Evolutionary conservation across 805 yeast genomes (phyloP), one percentile per base, ranked within the genome.

Genomic region (Metschnikowia bowlesiae): DNA sequence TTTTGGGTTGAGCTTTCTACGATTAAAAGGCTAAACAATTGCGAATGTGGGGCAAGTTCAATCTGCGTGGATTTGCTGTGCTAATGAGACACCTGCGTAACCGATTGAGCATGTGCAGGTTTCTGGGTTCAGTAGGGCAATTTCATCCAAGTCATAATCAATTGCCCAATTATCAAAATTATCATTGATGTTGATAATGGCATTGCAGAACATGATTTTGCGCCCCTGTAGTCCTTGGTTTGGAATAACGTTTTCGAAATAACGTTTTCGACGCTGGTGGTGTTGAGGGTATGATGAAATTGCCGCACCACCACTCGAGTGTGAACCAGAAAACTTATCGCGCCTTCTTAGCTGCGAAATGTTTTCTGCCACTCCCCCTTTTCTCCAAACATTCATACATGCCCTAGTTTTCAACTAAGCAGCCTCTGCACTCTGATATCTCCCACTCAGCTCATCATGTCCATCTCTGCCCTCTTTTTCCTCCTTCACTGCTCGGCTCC

Each of bases 131-230:
- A 59, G 89, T 16, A 87, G 76, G 56, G 97, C 79, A 16, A 95
- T 96, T 53, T 89, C 96, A 61, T 89, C 96, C 54, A 94, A 71
- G 64, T 94, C 96, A 44, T 85, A 28, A 54, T 54, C 53, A 9
- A 54, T 50, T 2, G 58, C 58, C 10, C 58, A 56, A 28, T 48
- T 41, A 28, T 46, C n/a, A n/a, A n/a, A n/a, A 16, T 34, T 35
- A 9, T 36, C 47, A 34, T 54, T 54, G 32, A 53, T 56, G 1
- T 56, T 50, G 33, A 50, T 50, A 8, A 54, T 53, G 13, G 54
- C 56, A 39, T 47, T 48, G 16, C 33, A 50, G 38, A 39, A 54
- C n/a, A n/a, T n/a, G n/a, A n/a, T n/a, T n/a, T 78, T 10, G 85
- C 84, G 0, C 78, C 78, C 13, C 77, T 63, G 55, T 73, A 73